A percentile compares a stretch with the other conserved stretches of the same genome.
Evolutionary conservation across 2,329 filamentous ascomycete species (phyloP).

Genomic region (Tolypocladium endophyticum): DNA sequence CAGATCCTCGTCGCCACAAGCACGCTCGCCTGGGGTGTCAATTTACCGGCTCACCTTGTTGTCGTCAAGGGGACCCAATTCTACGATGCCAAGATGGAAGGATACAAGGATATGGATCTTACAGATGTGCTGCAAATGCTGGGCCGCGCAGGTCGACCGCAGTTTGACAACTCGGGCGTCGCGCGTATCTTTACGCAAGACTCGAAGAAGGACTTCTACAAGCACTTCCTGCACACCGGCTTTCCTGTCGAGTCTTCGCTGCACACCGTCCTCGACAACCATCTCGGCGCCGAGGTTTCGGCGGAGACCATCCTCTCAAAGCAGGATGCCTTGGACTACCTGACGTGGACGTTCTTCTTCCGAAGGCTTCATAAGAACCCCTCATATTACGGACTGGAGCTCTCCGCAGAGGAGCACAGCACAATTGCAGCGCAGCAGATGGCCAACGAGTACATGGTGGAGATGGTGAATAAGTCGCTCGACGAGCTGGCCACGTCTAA

Average conservation of each 20-base stretch:
- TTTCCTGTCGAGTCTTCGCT: conserved; percentile 96
- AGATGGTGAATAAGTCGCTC: conserved; percentile 81
- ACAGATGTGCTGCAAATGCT: conserved; percentile 98
- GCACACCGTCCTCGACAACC: conserved; percentile 94
- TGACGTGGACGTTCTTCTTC: conserved; percentile 99
- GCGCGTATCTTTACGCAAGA: conserved; percentile 97
- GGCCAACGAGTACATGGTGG: conserved; percentile 91
- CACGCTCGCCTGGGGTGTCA: conserved; percentile 96
- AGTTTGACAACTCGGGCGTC: conserved; percentile 93
- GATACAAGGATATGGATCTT: conserved; percentile 97
- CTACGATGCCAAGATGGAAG: conserved; percentile 95
- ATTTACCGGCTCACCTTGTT: conserved; percentile 90
- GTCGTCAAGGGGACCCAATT: conserved; percentile 98
- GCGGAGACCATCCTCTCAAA: conserved; percentile 88
- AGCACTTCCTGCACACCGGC: conserved; percentile 95
- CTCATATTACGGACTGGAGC: conserved; percentile 92
- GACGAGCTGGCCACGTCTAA: conserved; percentile 71
- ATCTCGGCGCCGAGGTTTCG: conserved; percentile 88
- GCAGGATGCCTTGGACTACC: conserved; percentile 92
- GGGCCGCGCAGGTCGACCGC: conserved; percentile 85
- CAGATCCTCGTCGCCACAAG: conserved; percentile 93
- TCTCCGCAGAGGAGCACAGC: conserved; percentile 86
- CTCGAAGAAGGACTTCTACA: conserved; percentile 97
- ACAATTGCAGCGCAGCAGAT: conserved; percentile 73
- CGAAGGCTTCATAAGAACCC: conserved; percentile 94